Conservation (phyloP, 2,329 filamentous ascomycete genomes). For the Microdochium nivale region DNA sequence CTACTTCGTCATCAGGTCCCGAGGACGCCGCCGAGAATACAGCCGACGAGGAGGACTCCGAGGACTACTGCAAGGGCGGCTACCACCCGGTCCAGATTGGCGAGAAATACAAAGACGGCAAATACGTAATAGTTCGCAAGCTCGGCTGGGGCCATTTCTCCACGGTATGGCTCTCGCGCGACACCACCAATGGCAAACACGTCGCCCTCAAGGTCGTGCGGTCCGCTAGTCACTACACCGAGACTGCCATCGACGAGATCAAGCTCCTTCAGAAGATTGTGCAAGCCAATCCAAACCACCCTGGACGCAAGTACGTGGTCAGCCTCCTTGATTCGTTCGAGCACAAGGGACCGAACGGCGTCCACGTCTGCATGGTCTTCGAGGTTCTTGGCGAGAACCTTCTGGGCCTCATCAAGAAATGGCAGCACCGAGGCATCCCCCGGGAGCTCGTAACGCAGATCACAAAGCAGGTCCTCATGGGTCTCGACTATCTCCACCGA, state of each 20-base stretch:
- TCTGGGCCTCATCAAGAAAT: slow-evolving; percentile 90
- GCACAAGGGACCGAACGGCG: slow-evolving; percentile 92
- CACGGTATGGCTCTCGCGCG: slow-evolving; percentile 80
- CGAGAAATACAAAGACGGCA: slow-evolving; percentile 95
- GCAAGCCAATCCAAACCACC: slow-evolving; percentile 87
- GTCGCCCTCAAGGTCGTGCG: slow-evolving; percentile 97
- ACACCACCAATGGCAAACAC: slow-evolving; percentile 84
- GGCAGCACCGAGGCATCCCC: slow-evolving; percentile 95
- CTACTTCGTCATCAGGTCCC: slow-evolving; percentile 66
- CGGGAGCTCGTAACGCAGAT: slow-evolving; percentile 98
- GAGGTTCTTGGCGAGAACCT: slow-evolving; percentile 95
- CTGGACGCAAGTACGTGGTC: slow-evolving; percentile 90
- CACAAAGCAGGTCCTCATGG: slow-evolving; percentile 92
- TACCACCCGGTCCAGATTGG: slow-evolving; percentile 94
- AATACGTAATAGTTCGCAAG: slow-evolving; percentile 94
- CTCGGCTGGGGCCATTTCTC: slow-evolving; percentile 98
- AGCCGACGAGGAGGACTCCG: slow-evolving; percentile 95
- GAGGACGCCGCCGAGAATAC: slow-evolving; percentile 86
- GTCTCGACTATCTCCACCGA: slow-evolving; percentile 90
- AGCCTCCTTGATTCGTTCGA: slow-evolving; percentile 95
- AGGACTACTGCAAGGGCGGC: slow-evolving; percentile 98
- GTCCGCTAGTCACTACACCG: slow-evolving; percentile 95
- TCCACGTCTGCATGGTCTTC: slow-evolving; percentile 98
- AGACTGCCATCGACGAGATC: slow-evolving; percentile 98
- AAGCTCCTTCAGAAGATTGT: slow-evolving; percentile 97